Evolutionary conservation across 306 rosid genomes (phyloP).

Genomic region (Carpinus fangiana): DNA sequence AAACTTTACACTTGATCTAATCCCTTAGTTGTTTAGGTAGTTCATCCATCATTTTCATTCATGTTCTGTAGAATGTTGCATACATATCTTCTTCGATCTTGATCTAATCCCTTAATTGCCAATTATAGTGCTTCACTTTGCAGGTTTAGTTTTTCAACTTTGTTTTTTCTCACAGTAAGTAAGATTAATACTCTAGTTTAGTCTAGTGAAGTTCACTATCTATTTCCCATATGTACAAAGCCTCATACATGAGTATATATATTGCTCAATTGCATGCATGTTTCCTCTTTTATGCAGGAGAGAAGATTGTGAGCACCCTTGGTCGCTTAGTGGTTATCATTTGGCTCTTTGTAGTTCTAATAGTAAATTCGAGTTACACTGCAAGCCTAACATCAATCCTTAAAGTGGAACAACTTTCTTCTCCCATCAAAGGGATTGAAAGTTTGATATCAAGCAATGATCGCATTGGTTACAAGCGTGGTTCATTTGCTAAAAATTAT

Average conservation of each 20-base stretch:
- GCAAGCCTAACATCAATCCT: constrained; percentile 96
- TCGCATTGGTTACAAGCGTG: constrained; percentile 72
- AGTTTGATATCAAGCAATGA: constrained; percentile 50
- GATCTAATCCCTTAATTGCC: background rate
- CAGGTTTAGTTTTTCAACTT: constrained; percentile 87
- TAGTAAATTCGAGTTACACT: constrained; percentile 88
- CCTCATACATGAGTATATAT: too few relatives aligned
- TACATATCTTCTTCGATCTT: too few relatives aligned
- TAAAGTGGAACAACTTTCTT: constrained; percentile 81
- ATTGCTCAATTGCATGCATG: too few relatives aligned
- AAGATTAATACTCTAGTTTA: background rate
- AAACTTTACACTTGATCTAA: too few relatives aligned
- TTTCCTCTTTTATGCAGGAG: constrained; percentile 42
- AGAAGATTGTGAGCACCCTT: constrained; percentile 82
- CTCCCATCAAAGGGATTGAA: constrained; percentile 80
- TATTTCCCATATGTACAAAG: background rate
- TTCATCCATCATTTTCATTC: background rate
- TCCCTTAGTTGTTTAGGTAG: background rate
- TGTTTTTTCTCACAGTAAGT: constrained; percentile 38
- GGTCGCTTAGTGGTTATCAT: constrained; percentile 82
- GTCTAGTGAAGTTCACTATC: background rate
- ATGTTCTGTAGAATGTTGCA: background rate
- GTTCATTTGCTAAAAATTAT: constrained; percentile 64
- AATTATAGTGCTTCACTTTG: constrained; percentile 7
- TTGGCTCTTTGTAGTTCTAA: constrained; percentile 91